phyloP scores from a whole-genome alignment of 352 stramenopile species.

The Globisporangium perplexum region DNA sequence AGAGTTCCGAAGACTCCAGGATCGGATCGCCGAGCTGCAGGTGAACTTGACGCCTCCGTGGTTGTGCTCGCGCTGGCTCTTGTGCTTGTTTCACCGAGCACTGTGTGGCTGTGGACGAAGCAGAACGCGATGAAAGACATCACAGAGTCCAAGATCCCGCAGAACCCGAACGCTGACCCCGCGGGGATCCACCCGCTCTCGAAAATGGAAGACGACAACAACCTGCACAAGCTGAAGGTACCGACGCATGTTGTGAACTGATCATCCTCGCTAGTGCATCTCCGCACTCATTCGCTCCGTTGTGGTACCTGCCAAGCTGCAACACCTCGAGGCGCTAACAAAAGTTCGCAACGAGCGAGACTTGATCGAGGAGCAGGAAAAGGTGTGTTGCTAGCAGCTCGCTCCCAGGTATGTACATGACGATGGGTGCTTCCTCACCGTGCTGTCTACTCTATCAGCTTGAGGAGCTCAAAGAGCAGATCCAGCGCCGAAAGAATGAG shows the following conservation, averaged over 20 bases:
- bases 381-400: constrained; percentile 15
- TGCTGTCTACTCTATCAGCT: constrained; percentile 18
- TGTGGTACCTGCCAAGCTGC: constrained; percentile 7
- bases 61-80: no score
- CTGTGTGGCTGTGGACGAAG: not conserved
- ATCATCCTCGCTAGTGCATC: not conserved
- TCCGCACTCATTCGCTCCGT: not conserved
- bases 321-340: constrained; percentile 35
- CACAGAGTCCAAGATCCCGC: constrained; percentile 15
- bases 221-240: constrained; percentile 39
- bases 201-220: constrained; percentile 15
- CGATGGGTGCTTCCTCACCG: not conserved
- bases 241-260: not conserved
- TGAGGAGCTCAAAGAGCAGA: constrained; percentile 37
- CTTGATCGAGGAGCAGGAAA: constrained; percentile 56
- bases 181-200: not conserved
- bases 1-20: constrained; percentile 12
- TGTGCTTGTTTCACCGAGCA: not conserved
- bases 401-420: not conserved
- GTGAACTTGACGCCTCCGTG: constrained; percentile 4
- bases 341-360: constrained; percentile 50
- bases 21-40: constrained; percentile 8
- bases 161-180: not conserved
- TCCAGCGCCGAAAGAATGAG: constrained; percentile 33
- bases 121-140: constrained; percentile 4